Conservation (phyloP, 1,284 basidiomycete genomes). For the Trichosporon sp. region DNA sequence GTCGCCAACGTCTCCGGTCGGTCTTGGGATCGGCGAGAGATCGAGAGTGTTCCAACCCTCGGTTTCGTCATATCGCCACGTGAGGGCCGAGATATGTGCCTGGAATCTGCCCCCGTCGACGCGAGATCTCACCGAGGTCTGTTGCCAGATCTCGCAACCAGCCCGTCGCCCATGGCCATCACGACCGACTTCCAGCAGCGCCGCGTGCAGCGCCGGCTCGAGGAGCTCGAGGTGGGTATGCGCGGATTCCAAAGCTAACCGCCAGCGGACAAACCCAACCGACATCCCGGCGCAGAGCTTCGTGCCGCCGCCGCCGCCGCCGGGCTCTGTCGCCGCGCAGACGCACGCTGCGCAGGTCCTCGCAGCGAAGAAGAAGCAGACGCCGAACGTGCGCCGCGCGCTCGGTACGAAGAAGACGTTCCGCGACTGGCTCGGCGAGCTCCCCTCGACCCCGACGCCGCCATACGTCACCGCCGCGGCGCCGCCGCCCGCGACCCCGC, state of each 20-base stretch:
- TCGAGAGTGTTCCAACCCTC: neutral
- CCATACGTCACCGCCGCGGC: slow-evolving; percentile 38
- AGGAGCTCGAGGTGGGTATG: slow-evolving; percentile 45
- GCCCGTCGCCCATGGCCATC: slow-evolving; percentile 6
- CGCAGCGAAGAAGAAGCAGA: slow-evolving; percentile 43
- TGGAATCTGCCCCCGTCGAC: neutral
- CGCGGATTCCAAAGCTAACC: neutral
- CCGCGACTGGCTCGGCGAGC: slow-evolving; percentile 47
- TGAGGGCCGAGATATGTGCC: neutral
- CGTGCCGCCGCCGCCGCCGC: slow-evolving; percentile 22
- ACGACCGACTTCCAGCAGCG: slow-evolving; percentile 38
- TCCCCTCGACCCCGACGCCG: slow-evolving; percentile 32
- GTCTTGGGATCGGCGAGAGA: neutral
- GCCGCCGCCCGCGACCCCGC: slow-evolving; percentile 29
- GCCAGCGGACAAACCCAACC: slow-evolving; percentile 46
- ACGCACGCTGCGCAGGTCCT: slow-evolving; percentile 7
- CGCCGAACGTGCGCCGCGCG: slow-evolving; percentile 43
- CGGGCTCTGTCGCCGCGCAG: slow-evolving; percentile 1
- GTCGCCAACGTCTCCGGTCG: neutral
- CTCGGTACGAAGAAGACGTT: slow-evolving; percentile 42
- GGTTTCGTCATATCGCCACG: slow-evolving; percentile 2
- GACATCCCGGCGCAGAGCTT: slow-evolving; percentile 45
- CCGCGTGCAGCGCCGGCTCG: slow-evolving; percentile 35
- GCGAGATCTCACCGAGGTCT: neutral
- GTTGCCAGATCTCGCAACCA: neutral